Base-by-base conservation (phyloP, 1,284 basidiomycete species). In the Ganoderma lingzhi region DNA sequence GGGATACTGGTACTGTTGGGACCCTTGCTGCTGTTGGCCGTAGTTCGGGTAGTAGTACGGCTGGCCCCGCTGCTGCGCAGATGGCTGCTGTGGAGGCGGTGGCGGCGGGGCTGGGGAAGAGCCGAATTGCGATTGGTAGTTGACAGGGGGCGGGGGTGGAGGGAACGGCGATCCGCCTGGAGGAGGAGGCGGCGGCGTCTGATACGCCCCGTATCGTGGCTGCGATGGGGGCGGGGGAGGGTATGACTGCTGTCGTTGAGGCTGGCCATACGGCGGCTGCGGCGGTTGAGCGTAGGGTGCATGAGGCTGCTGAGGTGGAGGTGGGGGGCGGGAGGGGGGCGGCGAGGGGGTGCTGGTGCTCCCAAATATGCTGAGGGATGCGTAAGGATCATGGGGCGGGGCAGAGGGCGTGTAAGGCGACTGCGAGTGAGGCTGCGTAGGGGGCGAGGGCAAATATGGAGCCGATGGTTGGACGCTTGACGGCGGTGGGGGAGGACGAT, bases 361-460 rank as follows among this genome's bases (percentile, higher is more conserved):
- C 23, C 78, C 78, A 56, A 90, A 86, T 72, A 87, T 75, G 3
- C 82, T 81, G 1, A 90, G 80, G 63, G 75, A 82, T 0, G 86
- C 87, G 68, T 90, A 91, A 1, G 89, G 88, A 77, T 90, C 88
- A 53, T 75, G 19, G 6, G 81, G 74, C 0, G 82, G 79, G 37
- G 76, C 74, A 0, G 68, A 76, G 3, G 76, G 71, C 1, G 73
- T 69, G 1, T 74, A 70, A 37, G 83, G 79, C n/a, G 79, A 76
- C 58, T 82, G 83, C 32, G 81, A 79, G 8, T 77, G 37, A 10
- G 67, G 67, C 51, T 71, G 70, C 10, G 67, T 64, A 69, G 82
- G 81, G 3, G 83, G 83, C 32, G 83, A 82, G 0, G 83, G 84
- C 0, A 83, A 82, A 17, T 79, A 77, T 44, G 75, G 70, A 3